phyloP scores from a whole-genome alignment of 1,284 basidiomycete genomes.

The Kalmanozyma brasiliensis region DNA sequence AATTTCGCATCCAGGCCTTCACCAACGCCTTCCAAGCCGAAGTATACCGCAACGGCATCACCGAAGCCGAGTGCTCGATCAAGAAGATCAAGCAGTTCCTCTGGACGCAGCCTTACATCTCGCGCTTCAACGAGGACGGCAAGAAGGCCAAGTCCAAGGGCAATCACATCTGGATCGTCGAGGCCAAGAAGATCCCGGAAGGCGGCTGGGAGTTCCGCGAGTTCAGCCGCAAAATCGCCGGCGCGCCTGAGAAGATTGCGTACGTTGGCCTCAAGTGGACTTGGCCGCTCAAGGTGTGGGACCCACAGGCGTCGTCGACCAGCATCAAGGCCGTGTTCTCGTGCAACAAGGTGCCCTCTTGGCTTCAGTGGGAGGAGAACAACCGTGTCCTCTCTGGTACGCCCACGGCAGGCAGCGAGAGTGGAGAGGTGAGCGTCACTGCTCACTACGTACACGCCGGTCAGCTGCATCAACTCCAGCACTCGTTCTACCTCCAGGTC shows the following conservation, averaged over 20 bases:
- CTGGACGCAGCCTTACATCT: slow-evolving; percentile 90
- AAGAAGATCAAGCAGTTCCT: slow-evolving; percentile 87
- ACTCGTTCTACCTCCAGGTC: slow-evolving; percentile 61
- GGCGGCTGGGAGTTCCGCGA: slow-evolving; percentile 88
- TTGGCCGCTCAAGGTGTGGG: slow-evolving; percentile 95
- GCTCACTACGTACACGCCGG: slow-evolving; percentile 59
- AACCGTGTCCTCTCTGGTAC: slow-evolving; percentile 58
- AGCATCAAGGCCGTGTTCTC: slow-evolving; percentile 79
- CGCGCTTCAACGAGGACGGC: slow-evolving; percentile 96
- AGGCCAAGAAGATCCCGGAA: slow-evolving; percentile 83
- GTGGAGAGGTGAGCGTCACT: slow-evolving; percentile 57
- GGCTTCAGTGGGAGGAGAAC: slow-evolving; percentile 85
- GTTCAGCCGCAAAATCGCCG: slow-evolving; percentile 74
- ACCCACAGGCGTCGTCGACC: slow-evolving; percentile 77
- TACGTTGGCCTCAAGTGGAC: slow-evolving; percentile 79
- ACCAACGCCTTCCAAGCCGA: slow-evolving; percentile 95
- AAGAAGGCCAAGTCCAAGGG: slow-evolving; percentile 99
- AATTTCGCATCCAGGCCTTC: slow-evolving; percentile 98
- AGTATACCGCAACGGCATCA: slow-evolving; percentile 72
- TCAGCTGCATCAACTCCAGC: slow-evolving; percentile 61
- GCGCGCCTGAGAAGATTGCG: slow-evolving; percentile 73
- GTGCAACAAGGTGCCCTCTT: slow-evolving; percentile 82
- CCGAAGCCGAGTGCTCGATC: slow-evolving; percentile 72
- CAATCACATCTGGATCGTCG: slow-evolving; percentile 99
- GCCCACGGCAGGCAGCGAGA: slow-evolving; percentile 46